Base-by-base conservation (phyloP, 345 rosid genomes). In the Garcia nutans region DNA sequence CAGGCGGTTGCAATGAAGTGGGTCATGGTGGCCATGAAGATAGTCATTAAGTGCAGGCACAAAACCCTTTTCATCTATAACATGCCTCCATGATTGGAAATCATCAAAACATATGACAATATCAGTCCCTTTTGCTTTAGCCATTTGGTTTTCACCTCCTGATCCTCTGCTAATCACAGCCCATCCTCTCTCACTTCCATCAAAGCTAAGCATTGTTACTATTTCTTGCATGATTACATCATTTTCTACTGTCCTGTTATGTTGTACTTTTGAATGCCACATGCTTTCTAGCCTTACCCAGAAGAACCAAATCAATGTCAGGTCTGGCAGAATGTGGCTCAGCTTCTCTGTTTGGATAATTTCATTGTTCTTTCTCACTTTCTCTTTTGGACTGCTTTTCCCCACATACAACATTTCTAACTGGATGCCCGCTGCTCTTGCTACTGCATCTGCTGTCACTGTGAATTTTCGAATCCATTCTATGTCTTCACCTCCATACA, bases 401-500 rank as follows among this genome's bases (percentile, higher is more conserved):
- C 97, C 97, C 0, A 89, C 93, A 58, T 92, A 90, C 24, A 88
- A 85, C 95, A 90, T 88, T 65, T 80, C 89, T 1, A 90, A 47
- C 23, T 72, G 50, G 68, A 90, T 85, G 8, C 66, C 69, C 16
- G 92, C 89, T 0, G 74, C 81, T 61, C 26, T 26, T 0, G 95
- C 89, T 9, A 84, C 85, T 7, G 52, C 49, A 6, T 74, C 52
- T 74, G 88, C 85, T 0, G 85, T 44, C 10, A 0, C 23, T 12
- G 92, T 85, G 79, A 81, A 88, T 23, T 69, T 88, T 22, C 83
- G 77, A 79, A 92, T 90, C 97, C 97, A 89, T 2, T 87, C 90
- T 2, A 87, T 71, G 77, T 92, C 92, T 78, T 89, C 95, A 66
- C 97, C 97, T 24, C 97, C 97, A 71, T 88, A 92, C 55, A 92